A percentile compares a stretch with the other conserved stretches of the same genome.
Evolutionary conservation across 1,284 basidiomycete genomes (phyloP).

Genomic region (Porodaedalea pini): DNA sequence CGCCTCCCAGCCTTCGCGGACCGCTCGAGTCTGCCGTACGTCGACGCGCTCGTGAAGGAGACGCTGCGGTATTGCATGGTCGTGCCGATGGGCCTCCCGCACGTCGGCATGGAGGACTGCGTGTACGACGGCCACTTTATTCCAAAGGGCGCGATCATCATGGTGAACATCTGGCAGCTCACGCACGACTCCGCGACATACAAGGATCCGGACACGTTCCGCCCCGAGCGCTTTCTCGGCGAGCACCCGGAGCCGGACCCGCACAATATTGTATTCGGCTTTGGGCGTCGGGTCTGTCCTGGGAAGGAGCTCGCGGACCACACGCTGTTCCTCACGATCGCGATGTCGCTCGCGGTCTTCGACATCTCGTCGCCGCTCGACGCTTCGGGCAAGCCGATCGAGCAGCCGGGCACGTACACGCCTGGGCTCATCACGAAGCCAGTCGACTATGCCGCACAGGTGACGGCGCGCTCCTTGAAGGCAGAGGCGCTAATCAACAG

Average conservation of each 20-base stretch:
- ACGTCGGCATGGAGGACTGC: constrained; percentile 22
- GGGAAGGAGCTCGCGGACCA: constrained; percentile 22
- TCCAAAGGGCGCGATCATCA: constrained; percentile 23
- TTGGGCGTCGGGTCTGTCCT: constrained; percentile 22
- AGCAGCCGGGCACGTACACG: not conserved
- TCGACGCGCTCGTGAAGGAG: constrained; percentile 29
- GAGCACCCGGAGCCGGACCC: constrained; percentile 18
- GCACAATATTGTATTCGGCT: constrained; percentile 18
- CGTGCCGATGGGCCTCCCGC: constrained; percentile 24
- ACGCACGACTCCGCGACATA: constrained; percentile 21
- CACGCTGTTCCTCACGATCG: constrained; percentile 20
- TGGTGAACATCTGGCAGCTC: constrained; percentile 21
- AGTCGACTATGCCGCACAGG: constrained; percentile 11
- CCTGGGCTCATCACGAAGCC: constrained; percentile 21
- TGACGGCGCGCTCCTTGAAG: constrained; percentile 17
- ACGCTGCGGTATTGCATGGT: constrained; percentile 27
- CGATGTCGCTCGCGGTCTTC: constrained; percentile 22
- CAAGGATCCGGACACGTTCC: constrained; percentile 23
- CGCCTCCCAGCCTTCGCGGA: constrained; percentile 30
- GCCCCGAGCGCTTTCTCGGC: constrained; percentile 25
- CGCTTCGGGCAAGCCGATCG: constrained; percentile 15
- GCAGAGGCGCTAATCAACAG: constrained; percentile 15
- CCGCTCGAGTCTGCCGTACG: constrained; percentile 26
- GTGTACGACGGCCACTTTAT: constrained; percentile 23
- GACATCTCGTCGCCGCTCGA: constrained; percentile 17